These are phyloP conservation scores for Kuraishia piskuri DNA, from an alignment of 805 yeast genomes.

Conservation along the genomic window DNA sequence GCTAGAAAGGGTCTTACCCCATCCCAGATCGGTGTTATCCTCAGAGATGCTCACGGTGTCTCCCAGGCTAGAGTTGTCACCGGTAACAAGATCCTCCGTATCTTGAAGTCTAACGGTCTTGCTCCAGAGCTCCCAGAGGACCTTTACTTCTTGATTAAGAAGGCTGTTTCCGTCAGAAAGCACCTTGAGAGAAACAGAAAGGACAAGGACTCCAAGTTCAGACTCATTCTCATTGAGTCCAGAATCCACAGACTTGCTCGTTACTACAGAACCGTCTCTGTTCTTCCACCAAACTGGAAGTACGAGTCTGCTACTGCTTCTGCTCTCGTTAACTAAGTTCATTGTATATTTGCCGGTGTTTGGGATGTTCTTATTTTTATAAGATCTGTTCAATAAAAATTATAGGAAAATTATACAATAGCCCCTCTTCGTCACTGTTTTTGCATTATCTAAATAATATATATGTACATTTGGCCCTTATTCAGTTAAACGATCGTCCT, in stretches of 20 bases:
- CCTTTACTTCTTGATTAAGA: slow-evolving; percentile 97
- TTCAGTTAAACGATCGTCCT: slow-evolving; percentile 2
- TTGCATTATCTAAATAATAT: neutral
- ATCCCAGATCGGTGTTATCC: slow-evolving; percentile 98
- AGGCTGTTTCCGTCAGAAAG: slow-evolving; percentile 99
- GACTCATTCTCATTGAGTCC: slow-evolving; percentile 99
- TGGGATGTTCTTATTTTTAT: slow-evolving; percentile 11
- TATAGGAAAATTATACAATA: neutral
- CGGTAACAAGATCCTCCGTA: slow-evolving; percentile 99
- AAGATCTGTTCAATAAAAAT: neutral
- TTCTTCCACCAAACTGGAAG: slow-evolving; percentile 99
- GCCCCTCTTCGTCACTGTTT: neutral
- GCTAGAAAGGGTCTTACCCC: slow-evolving; percentile 99
- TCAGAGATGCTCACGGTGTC: slow-evolving; percentile 99
- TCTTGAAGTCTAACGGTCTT: slow-evolving; percentile 98
- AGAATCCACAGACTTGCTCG: slow-evolving; percentile 99
- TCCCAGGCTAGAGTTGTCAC: slow-evolving; percentile 95
- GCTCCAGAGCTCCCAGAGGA: slow-evolving; percentile 99
- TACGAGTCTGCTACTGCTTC: slow-evolving; percentile 99
- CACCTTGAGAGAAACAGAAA: slow-evolving; percentile 99
- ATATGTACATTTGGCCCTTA: neutral
- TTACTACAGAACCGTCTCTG: slow-evolving; percentile 99
- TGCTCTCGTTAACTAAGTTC: slow-evolving; percentile 89
- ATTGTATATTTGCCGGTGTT: slow-evolving; percentile 11
- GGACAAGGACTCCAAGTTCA: slow-evolving; percentile 99